Evolutionary conservation across 2,329 filamentous ascomycete genomes (phyloP).

Genomic region (Fusarium robinianum): DNA sequence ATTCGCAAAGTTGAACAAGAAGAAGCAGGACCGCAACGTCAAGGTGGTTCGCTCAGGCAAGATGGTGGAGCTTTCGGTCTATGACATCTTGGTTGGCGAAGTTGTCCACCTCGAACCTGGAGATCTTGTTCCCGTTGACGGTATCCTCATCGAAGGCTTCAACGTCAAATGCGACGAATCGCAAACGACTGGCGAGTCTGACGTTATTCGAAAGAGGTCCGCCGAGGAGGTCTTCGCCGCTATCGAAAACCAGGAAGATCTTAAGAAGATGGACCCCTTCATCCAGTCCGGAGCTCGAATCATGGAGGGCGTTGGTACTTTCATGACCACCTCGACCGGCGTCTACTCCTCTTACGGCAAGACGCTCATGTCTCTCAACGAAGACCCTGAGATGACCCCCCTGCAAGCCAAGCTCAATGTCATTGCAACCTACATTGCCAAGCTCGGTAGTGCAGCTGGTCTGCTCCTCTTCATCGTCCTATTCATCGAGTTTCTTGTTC

Average conservation of each 20-base stretch:
- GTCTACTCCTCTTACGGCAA: slow-evolving; percentile 76
- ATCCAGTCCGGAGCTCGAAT: slow-evolving; percentile 84
- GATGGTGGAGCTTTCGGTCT: slow-evolving; percentile 70
- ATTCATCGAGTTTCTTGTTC: slow-evolving; percentile 81
- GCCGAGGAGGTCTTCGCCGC: slow-evolving; percentile 71
- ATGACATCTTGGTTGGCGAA: slow-evolving; percentile 71
- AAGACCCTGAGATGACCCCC: slow-evolving; percentile 75
- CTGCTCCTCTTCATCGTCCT: slow-evolving; percentile 82
- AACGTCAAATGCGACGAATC: slow-evolving; percentile 79
- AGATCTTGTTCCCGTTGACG: slow-evolving; percentile 75
- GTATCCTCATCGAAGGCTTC: slow-evolving; percentile 72
- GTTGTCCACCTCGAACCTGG: slow-evolving; percentile 75
- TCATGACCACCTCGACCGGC: slow-evolving; percentile 73
- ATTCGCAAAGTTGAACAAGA: slow-evolving; percentile 77
- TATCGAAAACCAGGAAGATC: slow-evolving; percentile 66
- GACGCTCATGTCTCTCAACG: slow-evolving; percentile 74
- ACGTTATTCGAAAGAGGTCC: slow-evolving; percentile 70
- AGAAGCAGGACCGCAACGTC: slow-evolving; percentile 75
- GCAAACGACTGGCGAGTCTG: slow-evolving; percentile 78
- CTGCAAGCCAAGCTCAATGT: slow-evolving; percentile 76
- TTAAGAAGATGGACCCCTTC: slow-evolving; percentile 78
- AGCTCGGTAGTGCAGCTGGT: slow-evolving; percentile 76
- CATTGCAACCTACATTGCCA: slow-evolving; percentile 78
- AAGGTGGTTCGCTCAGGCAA: slow-evolving; percentile 74
- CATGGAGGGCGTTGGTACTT: slow-evolving; percentile 77